Evolutionary conservation across 176 grass and related monocot species (phyloP).

Genomic region (Alloteropsis semialata): DNA sequence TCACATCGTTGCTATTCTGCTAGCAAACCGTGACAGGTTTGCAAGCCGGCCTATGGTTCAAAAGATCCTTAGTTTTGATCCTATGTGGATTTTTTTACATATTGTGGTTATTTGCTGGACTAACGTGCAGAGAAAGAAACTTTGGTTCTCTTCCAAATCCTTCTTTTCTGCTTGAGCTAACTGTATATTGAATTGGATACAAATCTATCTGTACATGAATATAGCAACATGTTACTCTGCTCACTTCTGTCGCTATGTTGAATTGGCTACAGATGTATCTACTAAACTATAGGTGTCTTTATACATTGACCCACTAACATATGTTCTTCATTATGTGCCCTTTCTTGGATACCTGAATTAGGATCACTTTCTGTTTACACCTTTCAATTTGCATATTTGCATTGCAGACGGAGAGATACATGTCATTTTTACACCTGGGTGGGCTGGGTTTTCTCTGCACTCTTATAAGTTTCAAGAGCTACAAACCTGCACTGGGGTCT

Average conservation of each 20-base stretch:
- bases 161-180: neutral
- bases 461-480: no score
- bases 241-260: neutral
- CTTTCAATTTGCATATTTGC: no score
- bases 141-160: neutral
- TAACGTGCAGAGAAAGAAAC: neutral
- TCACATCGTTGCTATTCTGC: neutral
- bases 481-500: no score
- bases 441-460: no score
- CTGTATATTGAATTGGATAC: no score
- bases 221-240: neutral
- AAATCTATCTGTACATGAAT: slow-evolving; percentile 1
- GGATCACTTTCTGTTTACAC: neutral
- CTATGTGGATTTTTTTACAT: neutral
- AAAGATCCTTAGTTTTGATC: neutral
- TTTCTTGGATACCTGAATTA: slow-evolving; percentile 21
- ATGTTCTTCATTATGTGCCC: slow-evolving; percentile 30
- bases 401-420: no score
- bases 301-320: slow-evolving; percentile 23
- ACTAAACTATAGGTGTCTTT: neutral
- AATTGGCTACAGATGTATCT: neutral
- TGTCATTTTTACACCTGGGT: no score
- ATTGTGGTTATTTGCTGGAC: neutral
- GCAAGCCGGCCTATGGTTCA: neutral
- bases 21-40: neutral